phyloP scores from a whole-genome alignment of 2,329 filamentous ascomycete genomes.

The Podosphaera leucotricha region DNA sequence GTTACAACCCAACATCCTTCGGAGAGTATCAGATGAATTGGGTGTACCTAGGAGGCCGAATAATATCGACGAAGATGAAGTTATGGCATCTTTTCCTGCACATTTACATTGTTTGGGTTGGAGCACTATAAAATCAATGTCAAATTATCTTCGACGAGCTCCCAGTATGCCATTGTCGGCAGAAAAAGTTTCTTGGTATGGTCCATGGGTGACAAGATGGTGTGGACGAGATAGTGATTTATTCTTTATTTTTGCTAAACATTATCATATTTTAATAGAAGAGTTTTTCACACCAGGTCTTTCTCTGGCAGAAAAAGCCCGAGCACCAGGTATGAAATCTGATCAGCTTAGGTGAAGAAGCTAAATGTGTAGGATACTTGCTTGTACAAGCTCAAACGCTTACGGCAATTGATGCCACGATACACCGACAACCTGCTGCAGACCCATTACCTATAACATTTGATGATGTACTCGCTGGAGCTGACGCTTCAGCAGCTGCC shows the following conservation, averaged over 20 bases:
- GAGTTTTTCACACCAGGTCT: constrained; percentile 30
- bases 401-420: constrained; percentile 39
- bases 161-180: constrained; percentile 31
- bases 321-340: constrained; percentile 23
- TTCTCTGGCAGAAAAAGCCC: constrained; percentile 29
- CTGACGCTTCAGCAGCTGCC: constrained; percentile 30
- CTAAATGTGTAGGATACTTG: constrained; percentile 25
- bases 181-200: constrained; percentile 40
- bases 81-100: constrained; percentile 17
- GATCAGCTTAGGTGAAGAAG: background rate
- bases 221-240: constrained; percentile 49
- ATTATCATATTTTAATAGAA: constrained; percentile 41
- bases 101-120: constrained; percentile 37
- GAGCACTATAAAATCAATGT: constrained; percentile 29
- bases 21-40: constrained; percentile 36
- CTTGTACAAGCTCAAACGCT: constrained; percentile 47
- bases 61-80: constrained; percentile 18
- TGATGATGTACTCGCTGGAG: constrained; percentile 39
- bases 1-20: constrained; percentile 31
- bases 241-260: constrained; percentile 50
- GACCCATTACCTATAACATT: constrained; percentile 34
- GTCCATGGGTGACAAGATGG: constrained; percentile 47
- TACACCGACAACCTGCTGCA: constrained; percentile 32
- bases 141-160: constrained; percentile 29
- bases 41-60: constrained; percentile 30